These are phyloP conservation scores for Saccharomyces hybrid DNA, from an alignment of 1,139 yeast species.

Conservation along the genomic window DNA sequence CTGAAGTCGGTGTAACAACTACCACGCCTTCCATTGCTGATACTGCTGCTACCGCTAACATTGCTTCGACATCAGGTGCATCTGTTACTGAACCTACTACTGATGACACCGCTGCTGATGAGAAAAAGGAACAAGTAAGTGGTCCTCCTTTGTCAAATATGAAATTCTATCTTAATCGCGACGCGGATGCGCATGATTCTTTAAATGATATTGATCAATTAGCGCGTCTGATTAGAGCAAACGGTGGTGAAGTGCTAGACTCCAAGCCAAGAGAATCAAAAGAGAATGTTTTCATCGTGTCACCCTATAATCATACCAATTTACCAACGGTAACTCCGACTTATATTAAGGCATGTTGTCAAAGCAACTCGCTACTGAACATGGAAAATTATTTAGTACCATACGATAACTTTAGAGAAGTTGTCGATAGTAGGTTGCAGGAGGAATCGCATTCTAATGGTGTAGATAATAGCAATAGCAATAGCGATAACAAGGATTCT, in stretches of 20 bases:
- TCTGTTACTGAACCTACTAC: not conserved
- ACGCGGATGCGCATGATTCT: slow-evolving; percentile 16
- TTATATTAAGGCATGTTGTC: slow-evolving; percentile 24
- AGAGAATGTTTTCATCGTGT: slow-evolving; percentile 17
- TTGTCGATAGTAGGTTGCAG: slow-evolving; percentile 11
- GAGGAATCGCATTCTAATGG: not conserved
- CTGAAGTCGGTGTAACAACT: slow-evolving; percentile 1
- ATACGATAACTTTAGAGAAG: slow-evolving; percentile 20
- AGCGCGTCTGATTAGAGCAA: slow-evolving; percentile 7
- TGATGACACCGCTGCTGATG: not conserved
- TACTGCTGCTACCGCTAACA: not conserved
- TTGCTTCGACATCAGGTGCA: not conserved
- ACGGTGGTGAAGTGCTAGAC: slow-evolving; percentile 11
- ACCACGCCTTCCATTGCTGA: not conserved
- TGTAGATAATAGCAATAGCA: not conserved
- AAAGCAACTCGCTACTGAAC: slow-evolving; percentile 16
- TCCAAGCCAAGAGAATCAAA: not conserved
- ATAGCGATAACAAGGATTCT: not conserved
- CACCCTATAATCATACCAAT: slow-evolving; percentile 27
- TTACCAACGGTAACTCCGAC: slow-evolving; percentile 27
- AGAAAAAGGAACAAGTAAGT: not conserved
- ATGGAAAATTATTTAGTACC: slow-evolving; percentile 25
- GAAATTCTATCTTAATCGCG: slow-evolving; percentile 24
- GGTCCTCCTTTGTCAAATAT: slow-evolving; percentile 5
- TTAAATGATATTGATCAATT: slow-evolving; percentile 11